Evolutionary conservation across 805 yeast genomes (phyloP).

Genomic region (Metschnikowia sp.): DNA sequence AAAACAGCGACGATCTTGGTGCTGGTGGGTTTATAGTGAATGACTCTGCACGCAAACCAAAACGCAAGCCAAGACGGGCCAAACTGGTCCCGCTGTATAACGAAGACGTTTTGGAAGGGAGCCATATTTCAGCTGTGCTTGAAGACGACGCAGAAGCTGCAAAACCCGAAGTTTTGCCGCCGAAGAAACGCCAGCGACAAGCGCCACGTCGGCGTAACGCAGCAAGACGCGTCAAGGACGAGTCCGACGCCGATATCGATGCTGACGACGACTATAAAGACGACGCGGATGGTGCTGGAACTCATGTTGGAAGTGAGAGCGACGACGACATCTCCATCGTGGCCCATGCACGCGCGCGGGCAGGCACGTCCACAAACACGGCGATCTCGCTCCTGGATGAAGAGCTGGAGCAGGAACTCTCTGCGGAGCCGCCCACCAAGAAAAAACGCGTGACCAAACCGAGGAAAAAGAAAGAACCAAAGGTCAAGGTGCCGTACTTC

Average conservation of each 20-base stretch:
- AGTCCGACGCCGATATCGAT: conserved; percentile 12
- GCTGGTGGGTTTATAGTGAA: conserved; percentile 18
- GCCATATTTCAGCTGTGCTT: neutral
- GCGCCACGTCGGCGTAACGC: neutral
- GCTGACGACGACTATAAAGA: conserved; percentile 22
- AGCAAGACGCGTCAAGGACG: neutral
- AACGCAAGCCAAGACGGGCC: conserved; percentile 9
- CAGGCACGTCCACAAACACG: conserved; percentile 22
- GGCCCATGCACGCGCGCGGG: conserved; percentile 25
- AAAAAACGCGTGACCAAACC: conserved; percentile 16
- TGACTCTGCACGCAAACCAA: conserved; percentile 16
- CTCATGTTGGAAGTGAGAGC: neutral
- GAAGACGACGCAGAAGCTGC: neutral
- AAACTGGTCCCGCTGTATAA: conserved; percentile 18
- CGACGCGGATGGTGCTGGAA: neutral
- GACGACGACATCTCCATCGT: conserved; percentile 32
- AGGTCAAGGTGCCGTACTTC: conserved; percentile 63
- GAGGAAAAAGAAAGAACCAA: conserved; percentile 37
- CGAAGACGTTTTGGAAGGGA: conserved; percentile 17
- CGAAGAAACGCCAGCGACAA: neutral
- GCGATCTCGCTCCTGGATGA: conserved; percentile 30
- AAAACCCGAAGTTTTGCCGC: neutral
- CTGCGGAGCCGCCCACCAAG: conserved; percentile 12
- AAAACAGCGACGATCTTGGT: conserved; percentile 5
- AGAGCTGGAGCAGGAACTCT: conserved; percentile 15